Evolutionary conservation across 2,329 filamentous ascomycete genomes (phyloP).

Genomic region (Xylariaceae sp.): DNA sequence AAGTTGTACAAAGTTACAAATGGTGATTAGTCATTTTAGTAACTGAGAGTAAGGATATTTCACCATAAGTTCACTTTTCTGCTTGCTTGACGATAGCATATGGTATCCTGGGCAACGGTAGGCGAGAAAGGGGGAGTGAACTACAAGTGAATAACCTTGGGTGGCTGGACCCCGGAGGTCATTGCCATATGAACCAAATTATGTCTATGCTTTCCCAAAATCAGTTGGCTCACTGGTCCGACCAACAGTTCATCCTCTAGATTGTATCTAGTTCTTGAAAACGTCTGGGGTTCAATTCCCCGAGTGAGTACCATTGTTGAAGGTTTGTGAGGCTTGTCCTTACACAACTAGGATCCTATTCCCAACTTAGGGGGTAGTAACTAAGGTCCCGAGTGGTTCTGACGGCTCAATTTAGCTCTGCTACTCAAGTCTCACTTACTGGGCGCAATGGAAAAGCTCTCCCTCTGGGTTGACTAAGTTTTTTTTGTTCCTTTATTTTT

Average conservation of each 20-base stretch:
- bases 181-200: not conserved
- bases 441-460: not conserved
- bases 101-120: too few relatives aligned
- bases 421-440: not conserved
- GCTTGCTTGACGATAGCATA: too few relatives aligned
- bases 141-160: not conserved
- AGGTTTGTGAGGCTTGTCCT: not conserved
- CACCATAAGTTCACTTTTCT: too few relatives aligned
- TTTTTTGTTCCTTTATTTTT: not conserved
- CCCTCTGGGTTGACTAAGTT: not conserved
- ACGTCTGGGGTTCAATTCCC: conserved; percentile 9
- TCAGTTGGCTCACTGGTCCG: conserved; percentile 9
- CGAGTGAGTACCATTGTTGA: not conserved
- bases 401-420: not conserved
- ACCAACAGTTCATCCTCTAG: not conserved
- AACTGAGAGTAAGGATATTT: too few relatives aligned
- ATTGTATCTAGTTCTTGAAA: not conserved
- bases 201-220: not conserved
- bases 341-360: not conserved
- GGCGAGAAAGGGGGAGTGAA: not conserved
- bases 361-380: not conserved
- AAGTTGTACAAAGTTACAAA: too few relatives aligned
- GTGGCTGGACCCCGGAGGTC: not conserved
- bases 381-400: not conserved
- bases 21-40: too few relatives aligned